Evolutionary conservation across 1,139 yeast genomes (phyloP).

Genomic region (Diutina pseudorugosa): DNA sequence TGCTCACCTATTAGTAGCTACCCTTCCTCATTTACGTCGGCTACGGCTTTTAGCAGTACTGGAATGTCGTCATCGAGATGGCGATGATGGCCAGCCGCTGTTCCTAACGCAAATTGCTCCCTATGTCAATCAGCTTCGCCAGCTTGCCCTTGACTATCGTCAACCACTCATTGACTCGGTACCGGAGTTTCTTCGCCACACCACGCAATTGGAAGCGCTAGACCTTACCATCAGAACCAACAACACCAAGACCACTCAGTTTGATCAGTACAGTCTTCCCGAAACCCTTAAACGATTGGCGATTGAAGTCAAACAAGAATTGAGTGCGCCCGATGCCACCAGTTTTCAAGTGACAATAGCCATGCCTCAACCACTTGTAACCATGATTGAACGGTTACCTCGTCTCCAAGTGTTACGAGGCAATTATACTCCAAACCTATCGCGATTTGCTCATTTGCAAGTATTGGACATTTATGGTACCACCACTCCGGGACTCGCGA

Average conservation of each 20-base stretch:
- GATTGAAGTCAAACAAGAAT: neutral
- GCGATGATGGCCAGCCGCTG: neutral
- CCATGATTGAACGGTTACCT: neutral
- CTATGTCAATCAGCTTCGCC: neutral
- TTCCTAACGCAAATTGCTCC: neutral
- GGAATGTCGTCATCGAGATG: neutral
- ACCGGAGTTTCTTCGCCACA: neutral
- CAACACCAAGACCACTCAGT: neutral
- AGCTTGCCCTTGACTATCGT: neutral
- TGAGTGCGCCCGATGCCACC: neutral
- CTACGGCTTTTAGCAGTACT: neutral
- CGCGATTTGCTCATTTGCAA: neutral
- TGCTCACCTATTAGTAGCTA: neutral
- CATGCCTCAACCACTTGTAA: neutral
- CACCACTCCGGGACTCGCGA: neutral
- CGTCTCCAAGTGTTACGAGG: neutral
- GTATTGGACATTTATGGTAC: neutral
- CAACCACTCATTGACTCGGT: constrained; percentile 1
- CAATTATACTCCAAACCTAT: neutral
- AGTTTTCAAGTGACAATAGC: neutral
- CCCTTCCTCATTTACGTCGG: neutral
- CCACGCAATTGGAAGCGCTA: neutral
- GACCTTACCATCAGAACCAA: neutral
- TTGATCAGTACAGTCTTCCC: neutral
- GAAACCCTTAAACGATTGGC: neutral